Conservation (phyloP, 768 basidiomycete species). For the Nidula microcarpa region DNA sequence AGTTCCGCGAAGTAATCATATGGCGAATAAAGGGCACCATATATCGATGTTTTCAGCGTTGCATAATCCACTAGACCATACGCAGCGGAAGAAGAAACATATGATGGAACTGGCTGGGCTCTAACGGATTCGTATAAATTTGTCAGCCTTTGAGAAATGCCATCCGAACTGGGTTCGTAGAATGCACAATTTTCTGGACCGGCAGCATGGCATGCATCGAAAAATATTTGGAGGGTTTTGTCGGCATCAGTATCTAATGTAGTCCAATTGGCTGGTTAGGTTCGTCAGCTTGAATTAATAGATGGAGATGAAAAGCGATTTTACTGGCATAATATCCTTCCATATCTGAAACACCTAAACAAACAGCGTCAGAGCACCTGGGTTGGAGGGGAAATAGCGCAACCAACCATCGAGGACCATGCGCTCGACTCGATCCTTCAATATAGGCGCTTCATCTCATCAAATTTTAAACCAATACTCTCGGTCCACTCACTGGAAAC, state of each 20-base stretch:
- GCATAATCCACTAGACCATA: conserved; percentile 37
- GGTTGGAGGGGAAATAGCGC: too few species aligned
- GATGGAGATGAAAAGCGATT: too few species aligned
- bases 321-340: conserved; percentile 25
- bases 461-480: background rate
- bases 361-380: too few species aligned
- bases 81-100: conserved; percentile 6
- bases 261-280: conserved; percentile 16
- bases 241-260: conserved; percentile 34
- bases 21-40: conserved; percentile 29
- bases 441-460: background rate
- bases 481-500: conserved; percentile 20
- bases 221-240: conserved; percentile 30
- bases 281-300: too few species aligned
- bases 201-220: conserved; percentile 28
- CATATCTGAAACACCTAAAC: conserved; percentile 26
- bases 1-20: conserved; percentile 26
- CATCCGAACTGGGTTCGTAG: conserved; percentile 28
- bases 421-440: conserved; percentile 33
- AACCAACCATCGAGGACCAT: conserved; percentile 27
- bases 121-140: conserved; percentile 24
- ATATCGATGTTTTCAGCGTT: conserved; percentile 22
- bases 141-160: conserved; percentile 31
- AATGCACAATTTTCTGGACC: conserved; percentile 33
- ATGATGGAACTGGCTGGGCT: conserved; percentile 28